Conservation (phyloP, 257 asterid genomes). For the Solanum chaucha region DNA sequence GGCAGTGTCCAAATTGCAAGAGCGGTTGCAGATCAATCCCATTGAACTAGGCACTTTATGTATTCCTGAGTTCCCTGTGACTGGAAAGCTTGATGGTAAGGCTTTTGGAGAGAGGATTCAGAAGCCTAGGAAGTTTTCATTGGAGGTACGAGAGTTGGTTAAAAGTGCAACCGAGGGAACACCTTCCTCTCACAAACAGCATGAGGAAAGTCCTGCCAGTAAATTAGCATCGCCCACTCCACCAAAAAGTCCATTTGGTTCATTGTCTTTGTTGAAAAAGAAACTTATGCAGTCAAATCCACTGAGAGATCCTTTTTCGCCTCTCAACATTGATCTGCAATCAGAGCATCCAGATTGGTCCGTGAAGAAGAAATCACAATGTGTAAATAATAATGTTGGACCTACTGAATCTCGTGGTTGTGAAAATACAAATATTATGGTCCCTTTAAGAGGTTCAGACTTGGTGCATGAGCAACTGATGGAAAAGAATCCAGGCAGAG, state of each 20-base stretch:
- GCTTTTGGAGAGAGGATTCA: conserved; percentile 27
- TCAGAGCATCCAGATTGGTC: conserved; percentile 22
- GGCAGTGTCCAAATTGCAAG: conserved; percentile 55
- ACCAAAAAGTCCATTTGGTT: conserved; percentile 53
- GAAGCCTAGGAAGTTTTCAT: conserved; percentile 30
- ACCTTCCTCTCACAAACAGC: conserved; percentile 10
- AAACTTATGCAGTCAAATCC: conserved; percentile 38
- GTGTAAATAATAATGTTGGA: conserved; percentile 6
- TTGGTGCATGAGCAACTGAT: neutral
- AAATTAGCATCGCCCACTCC: conserved; percentile 50
- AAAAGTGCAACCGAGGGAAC: conserved; percentile 28
- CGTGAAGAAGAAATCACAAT: conserved; percentile 20
- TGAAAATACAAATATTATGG: neutral
- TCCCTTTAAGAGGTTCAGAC: neutral
- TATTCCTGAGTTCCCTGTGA: conserved; percentile 27
- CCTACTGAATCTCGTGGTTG: conserved; percentile 15
- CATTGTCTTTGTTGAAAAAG: conserved; percentile 39
- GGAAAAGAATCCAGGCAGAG: neutral
- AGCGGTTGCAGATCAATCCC: conserved; percentile 54
- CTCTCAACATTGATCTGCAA: conserved; percentile 29
- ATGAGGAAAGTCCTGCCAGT: conserved; percentile 13
- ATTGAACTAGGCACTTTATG: conserved; percentile 35
- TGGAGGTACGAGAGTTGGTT: conserved; percentile 24
- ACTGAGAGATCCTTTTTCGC: conserved; percentile 53
- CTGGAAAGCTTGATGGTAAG: conserved; percentile 32